These are phyloP conservation scores for Iris pallida DNA, from an alignment of 116 monocot species.

Conservation along the genomic window DNA sequence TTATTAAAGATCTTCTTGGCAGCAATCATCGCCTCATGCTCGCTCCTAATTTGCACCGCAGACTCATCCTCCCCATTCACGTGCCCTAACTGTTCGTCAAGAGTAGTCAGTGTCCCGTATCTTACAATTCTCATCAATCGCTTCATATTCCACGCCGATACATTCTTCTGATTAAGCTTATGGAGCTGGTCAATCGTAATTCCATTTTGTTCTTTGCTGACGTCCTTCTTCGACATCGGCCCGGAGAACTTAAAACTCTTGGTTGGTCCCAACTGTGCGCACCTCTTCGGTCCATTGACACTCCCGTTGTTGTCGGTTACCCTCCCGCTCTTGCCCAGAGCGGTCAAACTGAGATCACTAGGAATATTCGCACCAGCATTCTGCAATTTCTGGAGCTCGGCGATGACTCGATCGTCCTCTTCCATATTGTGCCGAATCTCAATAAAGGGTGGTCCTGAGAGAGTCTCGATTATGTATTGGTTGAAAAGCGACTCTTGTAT, in stretches of 20 bases:
- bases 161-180: conserved; percentile 43
- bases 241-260: conserved; percentile 25
- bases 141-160: conserved; percentile 95
- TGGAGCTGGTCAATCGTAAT: conserved; percentile 44
- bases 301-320: conserved; percentile 6
- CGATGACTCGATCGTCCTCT: conserved; percentile 45
- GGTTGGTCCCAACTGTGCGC: conserved; percentile 1
- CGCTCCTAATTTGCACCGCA: conserved; percentile 30
- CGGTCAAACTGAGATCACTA: conserved; percentile 32
- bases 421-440: conserved; percentile 38
- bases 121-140: conserved; percentile 70
- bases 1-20: conserved; percentile 48
- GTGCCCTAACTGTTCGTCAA: conserved; percentile 33
- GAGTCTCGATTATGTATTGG: conserved; percentile 84
- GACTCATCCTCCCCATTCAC: conserved; percentile 31
- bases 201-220: conserved; percentile 12
- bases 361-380: conserved; percentile 62
- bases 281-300: conserved; percentile 1
- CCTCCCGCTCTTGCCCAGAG: conserved; percentile 21
- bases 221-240: conserved; percentile 1
- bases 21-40: conserved; percentile 38
- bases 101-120: conserved; percentile 14
- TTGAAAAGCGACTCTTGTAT: conserved; percentile 94
- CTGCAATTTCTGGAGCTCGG: conserved; percentile 62
- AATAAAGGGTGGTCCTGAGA: conserved; percentile 73